A percentile compares a stretch with the other conserved stretches of the same genome.
These are phyloP conservation scores for Barbatosphaeria neglecta DNA, from an alignment of 495 filamentous ascomycete species.

Conservation along the genomic window DNA sequence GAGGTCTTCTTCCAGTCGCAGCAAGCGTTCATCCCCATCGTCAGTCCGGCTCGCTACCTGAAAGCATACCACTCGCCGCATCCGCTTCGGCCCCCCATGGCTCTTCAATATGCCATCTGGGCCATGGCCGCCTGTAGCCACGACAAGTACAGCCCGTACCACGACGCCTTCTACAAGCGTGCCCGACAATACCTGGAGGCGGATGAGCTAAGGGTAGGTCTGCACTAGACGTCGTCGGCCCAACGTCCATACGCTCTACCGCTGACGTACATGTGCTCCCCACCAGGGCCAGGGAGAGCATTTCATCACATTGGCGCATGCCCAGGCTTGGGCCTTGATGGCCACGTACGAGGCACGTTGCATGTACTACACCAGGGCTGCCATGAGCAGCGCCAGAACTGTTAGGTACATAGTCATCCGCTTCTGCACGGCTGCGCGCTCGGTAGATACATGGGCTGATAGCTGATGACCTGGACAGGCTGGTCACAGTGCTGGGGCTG, in stretches of 20 bases:
- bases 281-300: slow-evolving; percentile 28
- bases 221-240: no score
- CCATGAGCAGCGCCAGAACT: slow-evolving; percentile 29
- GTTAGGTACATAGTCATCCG: slow-evolving; percentile 7
- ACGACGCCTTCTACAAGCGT: slow-evolving; percentile 33
- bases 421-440: no score
- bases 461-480: slow-evolving; percentile 2
- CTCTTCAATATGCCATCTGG: slow-evolving; percentile 39
- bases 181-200: slow-evolving; percentile 36
- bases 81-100: slow-evolving; percentile 35
- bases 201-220: slow-evolving; percentile 34
- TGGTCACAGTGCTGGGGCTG: slow-evolving; percentile 36
- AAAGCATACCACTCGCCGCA: slow-evolving; percentile 29
- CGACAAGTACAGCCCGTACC: slow-evolving; percentile 24
- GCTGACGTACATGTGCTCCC: slow-evolving; percentile 1
- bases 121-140: slow-evolving; percentile 24
- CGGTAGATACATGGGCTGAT: no score
- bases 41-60: slow-evolving; percentile 28
- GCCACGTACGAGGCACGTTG: slow-evolving; percentile 29
- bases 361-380: slow-evolving; percentile 30
- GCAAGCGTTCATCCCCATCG: slow-evolving; percentile 23
- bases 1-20: slow-evolving; percentile 26
- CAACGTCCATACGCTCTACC: background rate
- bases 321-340: slow-evolving; percentile 33
- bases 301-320: slow-evolving; percentile 33